Evolutionary conservation across 2,329 filamentous ascomycete species (phyloP), one percentile per base, ranked within the genome.

Genomic region (Ophiostoma ulmi): DNA sequence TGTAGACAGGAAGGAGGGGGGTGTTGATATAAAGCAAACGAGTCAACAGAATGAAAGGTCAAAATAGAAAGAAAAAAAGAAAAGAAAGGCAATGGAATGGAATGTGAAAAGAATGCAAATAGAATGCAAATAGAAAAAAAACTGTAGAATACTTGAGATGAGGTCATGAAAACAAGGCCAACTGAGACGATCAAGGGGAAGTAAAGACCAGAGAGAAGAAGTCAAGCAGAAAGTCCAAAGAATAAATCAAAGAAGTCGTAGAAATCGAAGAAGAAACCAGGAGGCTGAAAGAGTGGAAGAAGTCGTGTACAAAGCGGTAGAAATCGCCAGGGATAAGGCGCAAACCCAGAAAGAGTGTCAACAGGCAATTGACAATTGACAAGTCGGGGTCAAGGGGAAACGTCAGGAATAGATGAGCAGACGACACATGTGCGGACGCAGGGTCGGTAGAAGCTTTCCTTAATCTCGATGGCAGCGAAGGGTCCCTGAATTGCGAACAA

Each of bases 1-100:
- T 58, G 61, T 61, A 61, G 64, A 41, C 20, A 61, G 64, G 68
- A 72, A 58, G 39, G 70, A 68, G 67, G 68, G 70, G 39, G 68
- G 70, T 35, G 70, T 17, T 69, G 48, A 17, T 38, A 68, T 61
- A 63, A 71, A 65, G 8, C 38, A n/a, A 63, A 31, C 31, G 31
- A 20, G 14, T 17, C 58, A 58, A 61, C 14, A 35, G 11, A 41
- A n/a, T 17, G 31, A 66, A 61, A 38, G 58, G 58, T 35, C 58
- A 63, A 63, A 68, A 48, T 48, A 48, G 17, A 48, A 64, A 39
- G 44, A 48, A 39, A 5, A 5, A 17, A 48, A 38, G 44, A 31
- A 14, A 68, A 55, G 4, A 64, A 66, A 39, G 17, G n/a, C 39
- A 41, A 31, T 31, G 58, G 26, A 38, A 55, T 63, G n/a, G 63